Evolutionary conservation across 2,329 filamentous ascomycete genomes (phyloP).

Genomic region (Trichoderma harzianum): DNA sequence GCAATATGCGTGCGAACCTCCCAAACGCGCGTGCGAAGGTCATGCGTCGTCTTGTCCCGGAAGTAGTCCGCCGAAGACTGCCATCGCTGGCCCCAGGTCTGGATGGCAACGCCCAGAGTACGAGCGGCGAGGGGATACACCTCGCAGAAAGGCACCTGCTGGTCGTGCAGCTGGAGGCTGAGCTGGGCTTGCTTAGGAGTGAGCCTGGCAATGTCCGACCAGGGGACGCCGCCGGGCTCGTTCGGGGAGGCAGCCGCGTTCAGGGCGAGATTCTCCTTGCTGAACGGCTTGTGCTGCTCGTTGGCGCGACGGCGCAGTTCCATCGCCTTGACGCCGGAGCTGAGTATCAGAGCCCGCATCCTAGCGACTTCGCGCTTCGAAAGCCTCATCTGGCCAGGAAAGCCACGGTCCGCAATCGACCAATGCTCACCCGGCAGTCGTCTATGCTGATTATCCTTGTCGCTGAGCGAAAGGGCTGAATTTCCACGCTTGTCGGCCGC

Average conservation of each 20-base stretch:
- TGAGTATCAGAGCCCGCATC: constrained; percentile 71
- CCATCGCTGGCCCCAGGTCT: constrained; percentile 52
- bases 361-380: constrained; percentile 74
- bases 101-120: constrained; percentile 47
- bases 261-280: constrained; percentile 20
- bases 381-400: constrained; percentile 38
- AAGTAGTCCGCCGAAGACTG: constrained; percentile 59
- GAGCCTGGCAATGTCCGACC: constrained; percentile 45
- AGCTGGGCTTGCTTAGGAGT: constrained; percentile 34
- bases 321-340: constrained; percentile 84
- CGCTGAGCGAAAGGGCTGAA: constrained; percentile 30
- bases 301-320: constrained; percentile 69
- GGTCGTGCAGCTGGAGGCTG: constrained; percentile 30
- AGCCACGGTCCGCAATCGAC: constrained; percentile 47
- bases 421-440: constrained; percentile 42
- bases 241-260: constrained; percentile 25
- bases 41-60: constrained; percentile 51
- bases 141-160: constrained; percentile 40
- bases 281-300: constrained; percentile 39
- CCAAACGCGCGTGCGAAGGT: constrained; percentile 49
- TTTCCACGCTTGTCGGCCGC: constrained; percentile 37
- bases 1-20: constrained; percentile 45
- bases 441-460: constrained; percentile 23
- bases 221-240: constrained; percentile 30
- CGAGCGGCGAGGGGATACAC: constrained; percentile 52